Conservation (phyloP, 306 rosid species). For the Medicago arabica region DNA sequence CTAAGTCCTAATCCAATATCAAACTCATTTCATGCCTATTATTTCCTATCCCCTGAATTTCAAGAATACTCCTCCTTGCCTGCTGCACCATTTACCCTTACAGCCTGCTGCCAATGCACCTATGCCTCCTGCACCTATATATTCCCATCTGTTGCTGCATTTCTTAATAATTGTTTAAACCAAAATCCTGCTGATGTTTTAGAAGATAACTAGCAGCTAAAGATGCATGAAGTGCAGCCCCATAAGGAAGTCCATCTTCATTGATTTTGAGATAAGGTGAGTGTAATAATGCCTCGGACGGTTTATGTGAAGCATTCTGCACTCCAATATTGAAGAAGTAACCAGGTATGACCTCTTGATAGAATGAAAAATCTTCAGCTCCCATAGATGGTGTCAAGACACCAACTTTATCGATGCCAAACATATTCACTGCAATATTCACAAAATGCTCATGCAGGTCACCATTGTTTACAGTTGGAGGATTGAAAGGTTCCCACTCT, state of each 20-base stretch:
- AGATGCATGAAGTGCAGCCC: constrained; percentile 83
- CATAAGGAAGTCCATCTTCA: constrained; percentile 76
- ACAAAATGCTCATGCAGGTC: constrained; percentile 64
- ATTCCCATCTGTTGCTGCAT: too few relatives aligned
- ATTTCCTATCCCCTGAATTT: too few relatives aligned
- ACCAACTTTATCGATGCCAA: constrained; percentile 58
- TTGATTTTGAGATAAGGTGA: constrained; percentile 68
- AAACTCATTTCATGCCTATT: too few relatives aligned
- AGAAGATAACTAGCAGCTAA: constrained; percentile 69
- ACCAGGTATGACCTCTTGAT: constrained; percentile 85
- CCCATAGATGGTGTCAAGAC: constrained; percentile 60
- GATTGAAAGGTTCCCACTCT: constrained; percentile 50
- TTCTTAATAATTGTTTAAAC: too few relatives aligned
- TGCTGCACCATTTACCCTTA: too few relatives aligned
- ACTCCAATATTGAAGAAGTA: constrained; percentile 70
- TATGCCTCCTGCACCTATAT: too few relatives aligned
- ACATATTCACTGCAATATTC: constrained; percentile 59
- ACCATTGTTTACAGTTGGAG: constrained; percentile 64
- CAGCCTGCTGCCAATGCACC: too few relatives aligned
- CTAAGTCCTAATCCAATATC: too few relatives aligned
- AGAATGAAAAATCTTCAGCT: constrained; percentile 80
- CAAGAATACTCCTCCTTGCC: too few relatives aligned
- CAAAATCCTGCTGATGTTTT: constrained; percentile 36
- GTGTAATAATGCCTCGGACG: constrained; percentile 43
- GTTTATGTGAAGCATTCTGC: constrained; percentile 43